Conservation (phyloP, 768 basidiomycete genomes). For the Daedalea quercina region DNA sequence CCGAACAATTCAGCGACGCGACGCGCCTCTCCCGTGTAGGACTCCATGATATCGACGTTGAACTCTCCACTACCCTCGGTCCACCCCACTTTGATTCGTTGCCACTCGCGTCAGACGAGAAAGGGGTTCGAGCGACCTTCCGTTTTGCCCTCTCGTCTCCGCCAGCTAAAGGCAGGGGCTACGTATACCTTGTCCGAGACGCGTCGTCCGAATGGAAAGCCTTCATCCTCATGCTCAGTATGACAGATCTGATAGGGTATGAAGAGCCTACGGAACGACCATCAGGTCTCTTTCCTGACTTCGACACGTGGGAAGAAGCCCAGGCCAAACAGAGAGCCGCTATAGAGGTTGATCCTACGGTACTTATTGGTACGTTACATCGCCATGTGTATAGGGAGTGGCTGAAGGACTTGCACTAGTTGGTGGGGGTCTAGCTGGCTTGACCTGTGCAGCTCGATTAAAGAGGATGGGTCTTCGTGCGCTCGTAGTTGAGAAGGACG, state of each 20-base stretch:
- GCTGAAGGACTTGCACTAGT: slow-evolving; percentile 21
- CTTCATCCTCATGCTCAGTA: slow-evolving; percentile 11
- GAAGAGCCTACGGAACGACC: slow-evolving; percentile 24
- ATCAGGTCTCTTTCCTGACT: slow-evolving; percentile 26
- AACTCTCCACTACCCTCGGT: slow-evolving; percentile 2
- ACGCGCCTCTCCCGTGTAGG: slow-evolving; percentile 17
- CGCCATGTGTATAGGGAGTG: background rate
- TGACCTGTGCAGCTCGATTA: slow-evolving; percentile 36
- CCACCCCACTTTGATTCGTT: slow-evolving; percentile 2
- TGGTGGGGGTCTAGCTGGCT: slow-evolving; percentile 36
- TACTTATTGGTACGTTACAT: slow-evolving; percentile 28
- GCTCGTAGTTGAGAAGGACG: slow-evolving; percentile 30
- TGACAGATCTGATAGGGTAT: slow-evolving; percentile 25
- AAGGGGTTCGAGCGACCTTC: slow-evolving; percentile 16
- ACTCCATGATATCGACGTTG: slow-evolving; percentile 12
- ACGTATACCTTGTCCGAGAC: slow-evolving; percentile 24
- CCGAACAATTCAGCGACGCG: slow-evolving; percentile 9
- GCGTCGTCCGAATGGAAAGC: slow-evolving; percentile 28
- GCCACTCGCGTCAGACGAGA: slow-evolving; percentile 1
- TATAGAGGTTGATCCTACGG: slow-evolving; percentile 33
- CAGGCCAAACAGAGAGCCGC: slow-evolving; percentile 23
- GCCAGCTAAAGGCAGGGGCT: slow-evolving; percentile 27
- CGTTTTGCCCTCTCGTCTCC: slow-evolving; percentile 30
- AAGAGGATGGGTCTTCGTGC: slow-evolving; percentile 31
- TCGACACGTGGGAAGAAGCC: slow-evolving; percentile 24